Evolutionary conservation across 208 protist genomes (phyloP).

Genomic region (Crithidia brevicula): DNA sequence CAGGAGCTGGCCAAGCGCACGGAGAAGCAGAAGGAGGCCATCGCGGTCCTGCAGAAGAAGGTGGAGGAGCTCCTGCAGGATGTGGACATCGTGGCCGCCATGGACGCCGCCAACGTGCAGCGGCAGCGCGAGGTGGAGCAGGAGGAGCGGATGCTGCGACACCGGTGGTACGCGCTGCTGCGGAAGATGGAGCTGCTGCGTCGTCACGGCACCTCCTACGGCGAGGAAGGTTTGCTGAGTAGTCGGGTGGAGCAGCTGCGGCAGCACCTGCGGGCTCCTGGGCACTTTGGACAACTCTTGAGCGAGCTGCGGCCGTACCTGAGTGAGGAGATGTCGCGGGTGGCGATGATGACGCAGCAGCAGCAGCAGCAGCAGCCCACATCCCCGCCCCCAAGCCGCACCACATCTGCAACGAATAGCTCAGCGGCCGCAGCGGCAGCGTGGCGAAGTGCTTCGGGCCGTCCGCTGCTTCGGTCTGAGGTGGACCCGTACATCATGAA

Average conservation of each 20-base stretch:
- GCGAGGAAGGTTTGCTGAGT: conserved; percentile 49
- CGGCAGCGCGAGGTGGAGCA: conserved; percentile 42
- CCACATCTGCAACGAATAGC: neutral
- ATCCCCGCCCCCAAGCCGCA: conserved; percentile 5
- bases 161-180: conserved; percentile 56
- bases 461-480: conserved; percentile 39
- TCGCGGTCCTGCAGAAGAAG: conserved; percentile 39
- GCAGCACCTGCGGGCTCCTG: conserved; percentile 53
- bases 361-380: conserved; percentile 7
- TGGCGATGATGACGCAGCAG: conserved; percentile 33
- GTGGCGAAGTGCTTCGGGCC: conserved; percentile 4
- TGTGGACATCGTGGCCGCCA: conserved; percentile 37
- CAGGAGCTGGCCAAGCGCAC: conserved; percentile 68
- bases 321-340: conserved; percentile 44
- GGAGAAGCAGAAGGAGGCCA: conserved; percentile 58
- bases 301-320: conserved; percentile 55
- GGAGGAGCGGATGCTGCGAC: conserved; percentile 66
- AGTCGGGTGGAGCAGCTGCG: conserved; percentile 42
- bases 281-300: conserved; percentile 46
- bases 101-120: conserved; percentile 55
- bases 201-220: conserved; percentile 34
- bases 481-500: conserved; percentile 51
- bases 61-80: conserved; percentile 42
- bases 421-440: neutral
- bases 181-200: conserved; percentile 67